Evolutionary conservation across 225 moss, liverwort and hornwort genomes (phyloP).

Genomic region (Antitrichia curtipendula): DNA sequence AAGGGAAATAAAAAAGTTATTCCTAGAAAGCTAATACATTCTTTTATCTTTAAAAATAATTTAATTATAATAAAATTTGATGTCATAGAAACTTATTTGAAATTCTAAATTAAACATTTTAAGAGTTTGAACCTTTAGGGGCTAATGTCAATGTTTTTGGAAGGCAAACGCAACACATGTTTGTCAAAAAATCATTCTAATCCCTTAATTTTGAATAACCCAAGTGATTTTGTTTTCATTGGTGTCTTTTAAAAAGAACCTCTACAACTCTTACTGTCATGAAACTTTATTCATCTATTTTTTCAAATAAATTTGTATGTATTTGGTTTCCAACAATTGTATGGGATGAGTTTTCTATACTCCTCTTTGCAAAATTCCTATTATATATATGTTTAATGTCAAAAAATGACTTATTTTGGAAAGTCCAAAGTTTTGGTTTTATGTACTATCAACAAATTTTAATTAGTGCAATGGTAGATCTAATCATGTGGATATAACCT

Average conservation of each 20-base stretch:
- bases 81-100: background rate
- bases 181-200: background rate
- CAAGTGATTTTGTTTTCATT: background rate
- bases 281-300: background rate
- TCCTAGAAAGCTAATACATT: background rate
- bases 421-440: background rate
- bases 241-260: background rate
- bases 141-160: background rate
- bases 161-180: background rate
- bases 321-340: background rate
- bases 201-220: background rate
- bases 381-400: background rate
- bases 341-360: background rate
- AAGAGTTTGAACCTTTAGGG: background rate
- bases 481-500: background rate
- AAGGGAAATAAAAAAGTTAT: background rate
- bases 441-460: background rate
- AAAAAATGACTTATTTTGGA: background rate
- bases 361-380: background rate
- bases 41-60: background rate
- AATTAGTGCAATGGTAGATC: background rate
- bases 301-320: background rate
- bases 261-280: too few species aligned
- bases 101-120: rapidly evolving
- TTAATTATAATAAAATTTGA: background rate